Evolutionary conservation across 306 rosid species (phyloP).

Genomic region (Ceratonia siliqua): DNA sequence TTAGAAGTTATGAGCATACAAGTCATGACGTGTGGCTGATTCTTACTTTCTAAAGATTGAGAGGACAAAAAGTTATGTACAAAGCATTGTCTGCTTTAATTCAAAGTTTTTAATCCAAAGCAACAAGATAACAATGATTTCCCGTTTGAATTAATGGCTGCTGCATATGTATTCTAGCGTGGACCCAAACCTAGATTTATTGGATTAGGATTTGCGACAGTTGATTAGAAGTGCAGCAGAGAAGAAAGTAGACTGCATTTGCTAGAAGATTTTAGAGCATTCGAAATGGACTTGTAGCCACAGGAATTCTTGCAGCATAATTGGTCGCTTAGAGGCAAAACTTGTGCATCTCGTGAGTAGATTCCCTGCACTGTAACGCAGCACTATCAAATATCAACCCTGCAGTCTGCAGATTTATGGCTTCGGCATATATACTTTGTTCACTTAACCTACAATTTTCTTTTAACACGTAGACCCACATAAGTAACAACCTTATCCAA

Average conservation of each 20-base stretch:
- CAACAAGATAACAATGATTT: not conserved
- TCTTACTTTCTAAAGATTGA: not conserved
- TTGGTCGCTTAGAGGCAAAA: not conserved
- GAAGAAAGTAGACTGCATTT: not conserved
- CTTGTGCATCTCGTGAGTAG: not conserved
- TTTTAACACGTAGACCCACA: slow-evolving; percentile 4
- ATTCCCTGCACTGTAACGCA: not conserved
- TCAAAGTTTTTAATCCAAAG: not conserved
- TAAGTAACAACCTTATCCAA: slow-evolving; percentile 22
- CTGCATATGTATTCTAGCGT: not conserved
- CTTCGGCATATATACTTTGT: not conserved
- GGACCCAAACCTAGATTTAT: not conserved
- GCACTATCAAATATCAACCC: not conserved
- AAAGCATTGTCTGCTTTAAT: not conserved
- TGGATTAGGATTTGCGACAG: not conserved
- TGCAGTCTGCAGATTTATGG: not conserved
- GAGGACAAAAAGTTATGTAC: not conserved
- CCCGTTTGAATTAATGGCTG: not conserved
- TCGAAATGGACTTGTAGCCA: not conserved
- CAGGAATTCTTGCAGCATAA: not conserved
- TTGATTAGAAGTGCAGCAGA: not conserved
- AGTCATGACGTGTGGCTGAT: not conserved
- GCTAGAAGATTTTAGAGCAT: not conserved
- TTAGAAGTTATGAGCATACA: not conserved
- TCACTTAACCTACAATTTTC: not conserved